Evolutionary conservation across 2,329 filamentous ascomycete species (phyloP).

Genomic region (Cladophialophora immunda): DNA sequence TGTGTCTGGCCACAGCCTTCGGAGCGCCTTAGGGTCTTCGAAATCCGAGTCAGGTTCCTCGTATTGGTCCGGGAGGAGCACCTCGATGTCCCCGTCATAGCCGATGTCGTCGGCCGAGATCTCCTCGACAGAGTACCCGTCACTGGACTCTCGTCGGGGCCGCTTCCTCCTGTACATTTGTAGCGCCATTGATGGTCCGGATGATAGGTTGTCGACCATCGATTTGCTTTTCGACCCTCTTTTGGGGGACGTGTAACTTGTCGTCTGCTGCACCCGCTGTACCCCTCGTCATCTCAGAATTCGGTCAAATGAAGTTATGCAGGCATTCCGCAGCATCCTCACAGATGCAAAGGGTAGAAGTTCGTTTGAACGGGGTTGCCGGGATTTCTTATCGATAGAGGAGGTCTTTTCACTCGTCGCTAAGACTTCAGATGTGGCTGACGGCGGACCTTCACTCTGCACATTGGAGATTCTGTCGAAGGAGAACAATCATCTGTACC

Average conservation of each 20-base stretch:
- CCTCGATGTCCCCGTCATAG: slow-evolving; percentile 45
- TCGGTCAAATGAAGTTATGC: neutral
- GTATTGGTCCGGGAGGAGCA: slow-evolving; percentile 50
- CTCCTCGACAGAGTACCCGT: slow-evolving; percentile 42
- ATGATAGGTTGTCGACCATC: neutral
- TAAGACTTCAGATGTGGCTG: neutral
- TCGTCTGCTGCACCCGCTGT: neutral
- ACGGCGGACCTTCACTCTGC: neutral
- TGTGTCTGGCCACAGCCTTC: slow-evolving; percentile 46
- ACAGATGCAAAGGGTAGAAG: neutral
- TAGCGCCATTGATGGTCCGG: slow-evolving; percentile 17
- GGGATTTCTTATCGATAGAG: neutral
- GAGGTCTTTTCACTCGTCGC: neutral
- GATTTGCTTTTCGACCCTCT: neutral
- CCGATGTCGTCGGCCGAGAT: slow-evolving; percentile 43
- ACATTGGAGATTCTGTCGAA: neutral
- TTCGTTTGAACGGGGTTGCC: neutral
- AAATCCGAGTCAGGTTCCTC: slow-evolving; percentile 43
- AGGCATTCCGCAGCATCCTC: neutral
- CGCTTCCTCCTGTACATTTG: slow-evolving; percentile 29
- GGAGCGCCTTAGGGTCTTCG: slow-evolving; percentile 43
- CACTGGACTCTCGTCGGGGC: slow-evolving; percentile 40
- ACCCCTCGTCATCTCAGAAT: neutral
- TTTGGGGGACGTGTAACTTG: neutral
- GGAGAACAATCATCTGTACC: neutral